Evolutionary conservation across 202 grass and related monocot genomes (phyloP).

Genomic region (Musa balbisiana): DNA sequence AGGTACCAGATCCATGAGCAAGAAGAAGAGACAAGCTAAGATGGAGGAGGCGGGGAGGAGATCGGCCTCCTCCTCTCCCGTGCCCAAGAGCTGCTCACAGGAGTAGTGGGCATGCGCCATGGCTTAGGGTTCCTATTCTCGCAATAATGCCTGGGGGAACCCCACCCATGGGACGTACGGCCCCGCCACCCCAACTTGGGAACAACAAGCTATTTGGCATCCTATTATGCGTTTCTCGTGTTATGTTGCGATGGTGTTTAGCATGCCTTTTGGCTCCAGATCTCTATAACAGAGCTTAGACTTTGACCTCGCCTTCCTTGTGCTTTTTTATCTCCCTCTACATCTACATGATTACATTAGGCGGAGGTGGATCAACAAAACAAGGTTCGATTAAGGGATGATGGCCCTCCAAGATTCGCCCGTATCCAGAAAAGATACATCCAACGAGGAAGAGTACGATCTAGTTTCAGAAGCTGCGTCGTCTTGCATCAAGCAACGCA

Average conservation of each 20-base stretch:
- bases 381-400: no score
- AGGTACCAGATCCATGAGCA: slow-evolving; percentile 55
- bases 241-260: background rate
- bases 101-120: slow-evolving; percentile 13
- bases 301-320: no score
- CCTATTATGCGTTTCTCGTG: background rate
- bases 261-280: no score
- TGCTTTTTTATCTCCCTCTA: no score
- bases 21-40: slow-evolving; percentile 20
- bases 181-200: slow-evolving; percentile 34
- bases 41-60: slow-evolving; percentile 7
- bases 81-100: slow-evolving; percentile 3
- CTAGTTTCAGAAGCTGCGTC: no score
- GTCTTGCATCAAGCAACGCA: no score
- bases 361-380: no score
- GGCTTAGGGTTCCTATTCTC: slow-evolving; percentile 65
- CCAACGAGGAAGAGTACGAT: no score
- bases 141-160: slow-evolving; percentile 67
- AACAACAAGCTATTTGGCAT: slow-evolving; percentile 17
- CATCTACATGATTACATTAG: no score
- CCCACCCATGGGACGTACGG: slow-evolving; percentile 48
- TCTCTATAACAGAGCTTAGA: no score
- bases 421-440: no score
- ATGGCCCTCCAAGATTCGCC: no score
- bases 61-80: background rate